Evolutionary conservation across 805 yeast genomes (phyloP), one percentile per base, ranked within the genome.

Genomic region (Kazachstania taianensis): DNA sequence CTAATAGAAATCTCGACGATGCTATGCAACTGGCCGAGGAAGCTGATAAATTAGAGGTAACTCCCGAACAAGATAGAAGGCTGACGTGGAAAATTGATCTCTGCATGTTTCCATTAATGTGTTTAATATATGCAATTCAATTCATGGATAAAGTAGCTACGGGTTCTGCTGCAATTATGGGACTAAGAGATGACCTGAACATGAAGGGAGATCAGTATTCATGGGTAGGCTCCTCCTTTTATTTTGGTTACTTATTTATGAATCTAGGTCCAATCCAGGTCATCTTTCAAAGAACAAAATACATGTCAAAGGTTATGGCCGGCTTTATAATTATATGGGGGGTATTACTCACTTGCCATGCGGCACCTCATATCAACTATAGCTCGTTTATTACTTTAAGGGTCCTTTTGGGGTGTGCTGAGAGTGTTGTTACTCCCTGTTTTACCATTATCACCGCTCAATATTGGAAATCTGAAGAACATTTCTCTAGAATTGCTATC

Each of bases 261-360:
- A 78, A 73, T 44, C 56, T 70, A 37, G 52, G 58, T 14, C 51
- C 54, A 10, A 52, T 55, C 13, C 53, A 49, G 34, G 28, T 49
- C 15, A 39, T 52, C 16, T 52, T 53, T 31, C 86, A 80, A 52
- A 63, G 62, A 36, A 68, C 75, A 34, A 80, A 78, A 3, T 40
- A 50, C 28, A 63, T 79, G 42, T 67, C 75, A 5, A 73, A 71
- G 44, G 55, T 73, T 3, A 62, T 70, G 3, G 60, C 72, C 7
- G 41, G 53, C 1, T 67, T 69, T 40, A 67, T 78, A 26, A 47
- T 74, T n/a, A 28, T 71, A 0, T 80, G 87, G 86, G 85, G 85
- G 17, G 46, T 52, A 20, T 52, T 75, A 12, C 54, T 75, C 24
- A 61, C 71, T 26, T 58, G 73, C n/a, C 73, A 70, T 42, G 67